These are phyloP conservation scores for Coleophoma eucalyptorum DNA, from an alignment of 2,329 filamentous ascomycete species.

Conservation along the genomic window DNA sequence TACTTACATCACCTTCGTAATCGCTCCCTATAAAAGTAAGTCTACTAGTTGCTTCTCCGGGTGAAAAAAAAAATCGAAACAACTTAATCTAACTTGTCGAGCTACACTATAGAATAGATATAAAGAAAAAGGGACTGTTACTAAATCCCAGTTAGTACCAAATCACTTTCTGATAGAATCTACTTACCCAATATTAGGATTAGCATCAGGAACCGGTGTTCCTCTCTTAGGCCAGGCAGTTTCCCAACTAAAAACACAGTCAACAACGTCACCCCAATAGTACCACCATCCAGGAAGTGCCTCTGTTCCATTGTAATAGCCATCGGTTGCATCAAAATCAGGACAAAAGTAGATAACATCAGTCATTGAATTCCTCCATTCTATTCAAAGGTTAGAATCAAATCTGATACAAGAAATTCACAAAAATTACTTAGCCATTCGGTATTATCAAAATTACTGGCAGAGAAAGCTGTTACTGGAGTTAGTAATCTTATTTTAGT, in stretches of 20 bases:
- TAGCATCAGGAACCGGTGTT: not conserved
- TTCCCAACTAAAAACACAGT: conserved; percentile 35
- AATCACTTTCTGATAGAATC: too few species aligned
- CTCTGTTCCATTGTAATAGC: conserved; percentile 27
- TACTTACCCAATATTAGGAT: too few species aligned
- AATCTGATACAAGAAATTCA: not conserved
- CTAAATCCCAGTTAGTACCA: too few species aligned
- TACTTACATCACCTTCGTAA: conserved; percentile 22
- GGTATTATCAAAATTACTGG: not conserved
- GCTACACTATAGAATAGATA: too few species aligned
- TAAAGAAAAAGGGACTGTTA: too few species aligned
- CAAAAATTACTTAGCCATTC: not conserved
- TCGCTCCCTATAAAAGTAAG: conserved; percentile 15
- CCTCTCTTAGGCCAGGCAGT: conserved; percentile 27
- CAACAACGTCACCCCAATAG: conserved; percentile 27
- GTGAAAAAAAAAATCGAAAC: too few species aligned
- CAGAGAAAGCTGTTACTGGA: not conserved
- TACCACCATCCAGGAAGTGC: conserved; percentile 18
- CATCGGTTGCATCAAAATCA: conserved; percentile 24
- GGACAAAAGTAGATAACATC: conserved; percentile 30
- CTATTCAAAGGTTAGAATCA: conserved; percentile 20
- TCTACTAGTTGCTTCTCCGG: too few species aligned
- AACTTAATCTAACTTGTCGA: too few species aligned
- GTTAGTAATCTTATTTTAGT: conserved; percentile 10
- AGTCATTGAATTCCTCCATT: conserved; percentile 20